Evolutionary conservation across 805 yeast genomes (phyloP).

Genomic region (Candida corydali): DNA sequence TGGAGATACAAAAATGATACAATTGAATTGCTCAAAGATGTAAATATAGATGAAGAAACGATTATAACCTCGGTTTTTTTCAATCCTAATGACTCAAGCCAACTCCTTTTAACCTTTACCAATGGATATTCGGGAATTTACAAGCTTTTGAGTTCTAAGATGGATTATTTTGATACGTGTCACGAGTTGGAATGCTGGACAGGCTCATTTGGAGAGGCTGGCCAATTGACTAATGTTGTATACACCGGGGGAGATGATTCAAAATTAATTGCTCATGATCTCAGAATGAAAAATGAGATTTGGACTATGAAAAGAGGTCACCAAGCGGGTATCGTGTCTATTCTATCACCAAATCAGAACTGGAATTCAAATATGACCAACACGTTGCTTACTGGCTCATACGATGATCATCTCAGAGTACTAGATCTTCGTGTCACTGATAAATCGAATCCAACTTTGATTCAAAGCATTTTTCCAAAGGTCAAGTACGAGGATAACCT

Average conservation of each 20-base stretch:
- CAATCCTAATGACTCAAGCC: conserved; percentile 36
- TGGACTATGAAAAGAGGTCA: conserved; percentile 46
- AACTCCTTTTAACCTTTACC: conserved; percentile 59
- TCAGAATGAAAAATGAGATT: conserved; percentile 34
- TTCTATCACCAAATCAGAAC: conserved; percentile 41
- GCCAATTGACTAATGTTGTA: conserved; percentile 51
- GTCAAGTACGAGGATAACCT: conserved; percentile 44
- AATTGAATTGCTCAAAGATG: conserved; percentile 11
- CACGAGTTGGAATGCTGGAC: conserved; percentile 91
- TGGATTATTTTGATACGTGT: conserved; percentile 24
- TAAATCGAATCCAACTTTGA: conserved; percentile 29
- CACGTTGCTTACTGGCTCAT: conserved; percentile 80
- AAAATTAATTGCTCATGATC: conserved; percentile 68
- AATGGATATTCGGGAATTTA: conserved; percentile 55
- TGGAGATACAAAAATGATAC: conserved; percentile 46
- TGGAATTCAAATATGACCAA: conserved; percentile 46
- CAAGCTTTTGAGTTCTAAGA: conserved; percentile 18
- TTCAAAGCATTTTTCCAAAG: conserved; percentile 50
- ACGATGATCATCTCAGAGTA: conserved; percentile 73
- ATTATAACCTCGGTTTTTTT: conserved; percentile 66
- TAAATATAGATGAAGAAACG: conserved; percentile 38
- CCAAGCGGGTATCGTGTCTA: conserved; percentile 87
- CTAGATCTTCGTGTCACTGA: conserved; percentile 61
- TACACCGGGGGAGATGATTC: conserved; percentile 93
- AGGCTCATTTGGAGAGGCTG: conserved; percentile 60